A percentile compares a stretch with the other conserved stretches of the same genome.
Evolutionary conservation across 306 rosid species (phyloP).

Genomic region (Comarum palustre): DNA sequence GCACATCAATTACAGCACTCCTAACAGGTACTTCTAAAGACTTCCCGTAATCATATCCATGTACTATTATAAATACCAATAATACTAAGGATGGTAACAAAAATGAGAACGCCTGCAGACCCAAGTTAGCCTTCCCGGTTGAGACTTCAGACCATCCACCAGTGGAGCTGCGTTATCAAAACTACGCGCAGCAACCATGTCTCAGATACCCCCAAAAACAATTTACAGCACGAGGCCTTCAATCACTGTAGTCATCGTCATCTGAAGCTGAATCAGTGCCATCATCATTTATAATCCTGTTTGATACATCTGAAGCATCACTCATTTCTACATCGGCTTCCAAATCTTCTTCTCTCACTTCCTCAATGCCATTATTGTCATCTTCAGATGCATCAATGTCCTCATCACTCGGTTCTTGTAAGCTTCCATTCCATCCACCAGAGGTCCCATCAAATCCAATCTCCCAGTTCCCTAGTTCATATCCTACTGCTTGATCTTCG

Average conservation of each 20-base stretch:
- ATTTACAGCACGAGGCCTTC: conserved; percentile 25
- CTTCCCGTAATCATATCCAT: conserved; percentile 7
- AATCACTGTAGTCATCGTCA: conserved; percentile 89
- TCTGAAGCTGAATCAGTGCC: conserved; percentile 72
- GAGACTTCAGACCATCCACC: conserved; percentile 24
- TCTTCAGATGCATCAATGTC: conserved; percentile 77
- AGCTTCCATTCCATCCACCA: conserved; percentile 56
- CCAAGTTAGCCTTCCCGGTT: not conserved
- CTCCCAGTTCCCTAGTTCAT: conserved; percentile 84
- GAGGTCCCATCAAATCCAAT: conserved; percentile 56
- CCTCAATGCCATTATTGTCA: conserved; percentile 62
- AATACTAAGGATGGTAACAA: not conserved
- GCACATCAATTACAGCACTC: conserved; percentile 26
- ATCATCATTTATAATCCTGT: conserved; percentile 51
- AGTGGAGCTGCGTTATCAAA: conserved; percentile 48
- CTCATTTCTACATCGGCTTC: conserved; percentile 65
- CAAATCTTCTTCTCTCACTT: conserved; percentile 60
- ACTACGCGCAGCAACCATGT: conserved; percentile 38
- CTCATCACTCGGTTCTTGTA: conserved; percentile 66
- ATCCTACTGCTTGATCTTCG: conserved; percentile 69
- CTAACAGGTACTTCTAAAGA: not conserved
- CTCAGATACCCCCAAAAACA: conserved; percentile 22
- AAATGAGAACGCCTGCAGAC: not conserved
- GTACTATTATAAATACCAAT: not conserved
- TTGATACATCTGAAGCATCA: conserved; percentile 63